phyloP scores from a whole-genome alignment of 2,329 filamentous ascomycete genomes.

The Fusarium albosuccineum region DNA sequence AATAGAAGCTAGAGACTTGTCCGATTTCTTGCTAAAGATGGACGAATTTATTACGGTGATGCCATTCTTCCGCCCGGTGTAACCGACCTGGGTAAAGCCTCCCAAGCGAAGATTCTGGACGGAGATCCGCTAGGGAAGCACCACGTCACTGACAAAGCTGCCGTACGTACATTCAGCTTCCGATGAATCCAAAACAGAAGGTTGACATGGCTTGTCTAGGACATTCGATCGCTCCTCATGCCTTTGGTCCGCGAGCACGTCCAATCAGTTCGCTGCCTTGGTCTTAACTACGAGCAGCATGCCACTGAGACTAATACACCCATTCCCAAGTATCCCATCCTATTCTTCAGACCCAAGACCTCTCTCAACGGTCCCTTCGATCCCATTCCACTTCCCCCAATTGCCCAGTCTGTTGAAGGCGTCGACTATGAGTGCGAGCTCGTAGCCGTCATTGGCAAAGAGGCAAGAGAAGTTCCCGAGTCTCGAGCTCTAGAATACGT shows the following conservation, averaged over 20 bases:
- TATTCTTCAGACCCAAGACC: neutral
- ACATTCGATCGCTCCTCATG: neutral
- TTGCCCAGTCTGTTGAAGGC: neutral
- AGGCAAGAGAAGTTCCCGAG: neutral
- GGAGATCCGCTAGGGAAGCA: neutral
- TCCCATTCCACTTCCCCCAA: neutral
- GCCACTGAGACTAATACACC: neutral
- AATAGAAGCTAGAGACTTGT: neutral
- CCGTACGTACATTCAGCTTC: neutral
- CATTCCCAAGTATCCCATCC: neutral
- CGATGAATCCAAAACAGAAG: rapidly evolving
- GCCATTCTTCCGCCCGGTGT: neutral
- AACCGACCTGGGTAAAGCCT: neutral
- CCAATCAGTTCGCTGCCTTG: neutral
- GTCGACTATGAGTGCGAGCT: neutral
- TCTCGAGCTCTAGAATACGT: neutral
- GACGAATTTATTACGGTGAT: neutral
- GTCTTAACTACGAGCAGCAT: neutral
- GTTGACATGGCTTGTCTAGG: neutral
- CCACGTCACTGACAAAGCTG: neutral
- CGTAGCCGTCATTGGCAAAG: neutral
- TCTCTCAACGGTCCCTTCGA: conserved; percentile 3
- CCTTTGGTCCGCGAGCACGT: neutral
- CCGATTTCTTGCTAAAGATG: neutral
- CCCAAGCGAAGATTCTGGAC: neutral